Base-by-base conservation (phyloP, 2,329 filamentous ascomycete species). In the Cylindrodendrum hubeiense region DNA sequence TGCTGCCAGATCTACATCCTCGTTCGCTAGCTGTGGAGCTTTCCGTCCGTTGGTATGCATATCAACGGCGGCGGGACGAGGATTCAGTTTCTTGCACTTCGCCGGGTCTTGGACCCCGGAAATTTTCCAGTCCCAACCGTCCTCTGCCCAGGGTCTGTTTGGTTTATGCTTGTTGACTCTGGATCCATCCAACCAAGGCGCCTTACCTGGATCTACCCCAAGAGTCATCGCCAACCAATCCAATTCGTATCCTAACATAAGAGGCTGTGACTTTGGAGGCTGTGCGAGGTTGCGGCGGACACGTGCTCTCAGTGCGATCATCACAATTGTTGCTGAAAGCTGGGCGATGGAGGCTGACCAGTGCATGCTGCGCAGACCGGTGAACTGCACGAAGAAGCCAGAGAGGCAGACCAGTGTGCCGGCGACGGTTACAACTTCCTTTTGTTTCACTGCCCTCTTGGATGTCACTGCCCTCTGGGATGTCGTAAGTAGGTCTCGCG, bases 361-460 rank as follows among this genome's bases (percentile, higher is more conserved):
- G 50, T 77, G 71, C 68, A 74, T 69, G 1, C 61, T 69, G 4
- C 74, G 67, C 28, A 76, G 49, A 5, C 75, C 77, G 19, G 73
- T 60, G 24, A 79, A 78, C 47, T 78, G 77, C 1, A 70, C 34
- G 10, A 78, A 22, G 49, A 74, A 78, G 4, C 77, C 77, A 15
- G 8, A 33, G 15, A 56, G 17, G 15, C 53, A 15, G 6, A 56
- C 19, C 5, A 24, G 3, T 3, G 39, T 56, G 5, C 39, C 53
- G 17, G 28, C 5, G 37, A 55, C 17, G n/a, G 52, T 12, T 12
- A 37, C 12, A 12, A 37, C 33, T 37, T 46, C 21, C 33, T 55
- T 5, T 24, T 28, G 34, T 13, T 17, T 7, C 6, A 19, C 17
- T 1, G 3, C 12, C 28, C 28, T 30, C 12, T 30, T 30, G 12